These are phyloP conservation scores for Nymphaea thermarum DNA, from an alignment of 164 flowering plant genomes.

Conservation along the genomic window DNA sequence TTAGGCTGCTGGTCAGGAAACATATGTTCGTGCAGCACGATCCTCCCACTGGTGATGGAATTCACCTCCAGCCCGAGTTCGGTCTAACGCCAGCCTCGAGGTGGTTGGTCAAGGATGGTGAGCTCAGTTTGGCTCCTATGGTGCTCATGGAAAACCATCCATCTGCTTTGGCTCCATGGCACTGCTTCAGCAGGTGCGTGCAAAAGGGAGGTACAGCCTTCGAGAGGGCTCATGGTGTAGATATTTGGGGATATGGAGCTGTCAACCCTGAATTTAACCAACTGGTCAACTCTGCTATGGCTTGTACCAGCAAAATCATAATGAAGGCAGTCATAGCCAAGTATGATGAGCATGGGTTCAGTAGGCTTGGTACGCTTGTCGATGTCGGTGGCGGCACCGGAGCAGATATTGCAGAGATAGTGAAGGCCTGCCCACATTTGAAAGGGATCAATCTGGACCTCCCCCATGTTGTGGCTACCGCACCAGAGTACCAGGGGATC, in stretches of 20 bases:
- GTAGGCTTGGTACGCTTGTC: conserved; percentile 4
- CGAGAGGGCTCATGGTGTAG: conserved; percentile 25
- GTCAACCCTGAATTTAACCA: not conserved
- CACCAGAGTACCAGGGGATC: not conserved
- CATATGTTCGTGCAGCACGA: conserved; percentile 17
- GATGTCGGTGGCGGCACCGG: conserved; percentile 11
- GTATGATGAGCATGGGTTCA: conserved; percentile 1
- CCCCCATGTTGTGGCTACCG: conserved; percentile 9
- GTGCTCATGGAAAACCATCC: conserved; percentile 20
- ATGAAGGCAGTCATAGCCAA: conserved; percentile 2
- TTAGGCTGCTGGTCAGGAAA: conserved; percentile 31
- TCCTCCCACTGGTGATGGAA: not conserved
- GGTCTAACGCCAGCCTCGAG: conserved; percentile 18
- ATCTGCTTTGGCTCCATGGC: conserved; percentile 15
- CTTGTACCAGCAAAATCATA: conserved; percentile 5
- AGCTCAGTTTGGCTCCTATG: conserved; percentile 18
- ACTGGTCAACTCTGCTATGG: conserved; percentile 7
- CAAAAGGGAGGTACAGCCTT: conserved; percentile 28
- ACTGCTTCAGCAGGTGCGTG: conserved; percentile 19
- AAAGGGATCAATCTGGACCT: conserved; percentile 7
- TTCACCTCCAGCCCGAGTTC: conserved; percentile 17
- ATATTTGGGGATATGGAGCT: not conserved
- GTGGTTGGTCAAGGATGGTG: conserved; percentile 18
- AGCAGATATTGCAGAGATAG: conserved; percentile 4
- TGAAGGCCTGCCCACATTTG: conserved; percentile 4